These are phyloP conservation scores for Naganishia vaughanmartiniae DNA, from an alignment of 768 basidiomycete genomes.

Conservation along the genomic window DNA sequence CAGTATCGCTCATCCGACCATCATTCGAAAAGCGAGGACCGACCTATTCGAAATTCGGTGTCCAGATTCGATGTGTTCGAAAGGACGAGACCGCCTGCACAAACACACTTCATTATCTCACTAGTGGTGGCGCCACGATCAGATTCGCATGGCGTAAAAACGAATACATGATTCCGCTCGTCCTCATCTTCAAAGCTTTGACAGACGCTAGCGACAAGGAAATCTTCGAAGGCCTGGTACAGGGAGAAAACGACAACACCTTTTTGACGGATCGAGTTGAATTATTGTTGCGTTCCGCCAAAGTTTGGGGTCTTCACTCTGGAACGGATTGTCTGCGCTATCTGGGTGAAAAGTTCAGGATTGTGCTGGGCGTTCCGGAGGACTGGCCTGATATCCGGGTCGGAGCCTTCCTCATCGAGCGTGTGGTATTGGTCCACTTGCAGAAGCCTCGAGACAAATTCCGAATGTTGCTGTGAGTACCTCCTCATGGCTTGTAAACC, in stretches of 20 bases:
- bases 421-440: conserved; percentile 85
- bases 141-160: conserved; percentile 96
- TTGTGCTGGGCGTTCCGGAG: conserved; percentile 84
- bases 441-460: conserved; percentile 87
- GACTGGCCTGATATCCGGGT: conserved; percentile 83
- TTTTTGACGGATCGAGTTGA: conserved; percentile 97
- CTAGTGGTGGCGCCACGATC: conserved; percentile 93
- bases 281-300: conserved; percentile 88
- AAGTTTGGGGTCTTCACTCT: conserved; percentile 81
- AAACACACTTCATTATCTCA: conserved; percentile 95
- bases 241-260: conserved; percentile 95
- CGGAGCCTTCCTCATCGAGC: conserved; percentile 77
- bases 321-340: conserved; percentile 90
- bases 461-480: conserved; percentile 79
- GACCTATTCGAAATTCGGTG: conserved; percentile 89
- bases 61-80: conserved; percentile 91
- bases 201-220: conserved; percentile 89
- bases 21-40: conserved; percentile 80
- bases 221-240: conserved; percentile 92
- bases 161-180: conserved; percentile 87
- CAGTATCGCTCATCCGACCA: conserved; percentile 84
- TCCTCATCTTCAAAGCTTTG: conserved; percentile 91
- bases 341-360: conserved; percentile 92
- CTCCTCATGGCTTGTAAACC: neutral
- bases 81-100: conserved; percentile 89